Evolutionary conservation across 805 yeast genomes (phyloP).

Genomic region (Candida nitratophila): DNA sequence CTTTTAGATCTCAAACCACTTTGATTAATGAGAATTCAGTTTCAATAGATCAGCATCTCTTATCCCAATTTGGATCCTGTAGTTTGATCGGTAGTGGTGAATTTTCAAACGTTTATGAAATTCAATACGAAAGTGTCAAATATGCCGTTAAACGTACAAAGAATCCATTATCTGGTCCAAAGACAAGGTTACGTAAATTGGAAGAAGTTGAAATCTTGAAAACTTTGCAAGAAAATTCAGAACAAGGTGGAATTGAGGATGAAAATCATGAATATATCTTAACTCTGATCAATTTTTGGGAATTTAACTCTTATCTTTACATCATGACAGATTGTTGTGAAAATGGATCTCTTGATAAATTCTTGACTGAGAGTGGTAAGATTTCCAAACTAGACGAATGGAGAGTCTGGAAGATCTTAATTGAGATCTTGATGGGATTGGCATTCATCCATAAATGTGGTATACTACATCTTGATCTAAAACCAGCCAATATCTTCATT

Average conservation of each 20-base stretch:
- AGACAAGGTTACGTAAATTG: constrained; percentile 52
- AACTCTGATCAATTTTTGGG: constrained; percentile 82
- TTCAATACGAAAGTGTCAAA: constrained; percentile 55
- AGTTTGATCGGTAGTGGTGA: constrained; percentile 76
- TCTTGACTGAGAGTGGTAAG: constrained; percentile 70
- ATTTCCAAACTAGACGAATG: constrained; percentile 85
- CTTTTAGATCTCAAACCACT: constrained; percentile 2
- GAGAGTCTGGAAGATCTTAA: constrained; percentile 94
- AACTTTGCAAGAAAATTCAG: constrained; percentile 30
- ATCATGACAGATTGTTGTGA: constrained; percentile 95
- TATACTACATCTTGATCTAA: constrained; percentile 81
- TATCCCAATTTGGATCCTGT: constrained; percentile 56
- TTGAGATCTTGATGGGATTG: constrained; percentile 75
- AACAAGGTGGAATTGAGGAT: constrained; percentile 11
- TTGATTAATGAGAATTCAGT: neutral
- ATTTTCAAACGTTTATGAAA: constrained; percentile 83
- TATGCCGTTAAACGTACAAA: constrained; percentile 88
- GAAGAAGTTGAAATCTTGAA: constrained; percentile 74
- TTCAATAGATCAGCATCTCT: constrained; percentile 34
- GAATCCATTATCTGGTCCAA: constrained; percentile 50
- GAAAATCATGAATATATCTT: constrained; percentile 53
- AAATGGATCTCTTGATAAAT: constrained; percentile 78
- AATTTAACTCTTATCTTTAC: constrained; percentile 63
- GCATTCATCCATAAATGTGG: constrained; percentile 71
- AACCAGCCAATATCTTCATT: constrained; percentile 91